Evolutionary conservation across 2,329 filamentous ascomycete genomes (phyloP).

Genomic region (Conoideocrella luteorostrata): DNA sequence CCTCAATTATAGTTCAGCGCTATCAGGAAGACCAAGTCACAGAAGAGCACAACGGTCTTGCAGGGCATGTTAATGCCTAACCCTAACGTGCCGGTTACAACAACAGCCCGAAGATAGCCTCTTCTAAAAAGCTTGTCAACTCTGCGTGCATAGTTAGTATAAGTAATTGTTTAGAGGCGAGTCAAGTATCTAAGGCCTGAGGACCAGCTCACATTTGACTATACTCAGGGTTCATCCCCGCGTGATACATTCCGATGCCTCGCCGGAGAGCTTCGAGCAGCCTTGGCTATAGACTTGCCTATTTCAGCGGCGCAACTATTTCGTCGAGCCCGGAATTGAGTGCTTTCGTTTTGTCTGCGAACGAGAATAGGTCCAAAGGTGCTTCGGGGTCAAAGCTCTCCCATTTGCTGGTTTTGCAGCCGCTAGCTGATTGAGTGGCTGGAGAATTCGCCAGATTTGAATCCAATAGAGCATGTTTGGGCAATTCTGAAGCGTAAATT

Average conservation of each 20-base stretch:
- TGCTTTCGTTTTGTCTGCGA: conserved; percentile 57
- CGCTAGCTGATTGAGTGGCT: too few species aligned
- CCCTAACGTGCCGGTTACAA: conserved; percentile 70
- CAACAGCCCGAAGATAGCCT: conserved; percentile 62
- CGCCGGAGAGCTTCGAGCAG: conserved; percentile 56
- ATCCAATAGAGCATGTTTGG: too few species aligned
- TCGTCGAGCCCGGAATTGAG: conserved; percentile 51
- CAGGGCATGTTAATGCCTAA: conserved; percentile 81
- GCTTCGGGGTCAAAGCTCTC: conserved; percentile 62
- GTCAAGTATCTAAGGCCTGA: conserved; percentile 1
- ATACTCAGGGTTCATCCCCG: conserved; percentile 73
- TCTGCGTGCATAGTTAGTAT: too few species aligned
- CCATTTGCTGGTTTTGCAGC: conserved; percentile 16
- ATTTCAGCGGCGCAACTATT: conserved; percentile 44
- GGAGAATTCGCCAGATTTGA: too few species aligned
- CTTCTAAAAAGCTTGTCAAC: conserved; percentile 71
- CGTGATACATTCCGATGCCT: conserved; percentile 71
- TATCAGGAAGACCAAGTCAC: conserved; percentile 66
- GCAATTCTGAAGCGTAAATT: too few species aligned
- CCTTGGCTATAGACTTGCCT: conserved; percentile 36
- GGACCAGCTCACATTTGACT: conserved; percentile 49
- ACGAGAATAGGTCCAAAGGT: conserved; percentile 57
- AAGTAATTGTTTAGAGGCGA: too few species aligned
- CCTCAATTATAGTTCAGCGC: conserved; percentile 72
- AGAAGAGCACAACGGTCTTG: conserved; percentile 71